Percentiles rank a stretch among this genome's conserved stretches.
phyloP scores from a whole-genome alignment of 441 rosid genomes.

The Syzygium syzygioides region DNA sequence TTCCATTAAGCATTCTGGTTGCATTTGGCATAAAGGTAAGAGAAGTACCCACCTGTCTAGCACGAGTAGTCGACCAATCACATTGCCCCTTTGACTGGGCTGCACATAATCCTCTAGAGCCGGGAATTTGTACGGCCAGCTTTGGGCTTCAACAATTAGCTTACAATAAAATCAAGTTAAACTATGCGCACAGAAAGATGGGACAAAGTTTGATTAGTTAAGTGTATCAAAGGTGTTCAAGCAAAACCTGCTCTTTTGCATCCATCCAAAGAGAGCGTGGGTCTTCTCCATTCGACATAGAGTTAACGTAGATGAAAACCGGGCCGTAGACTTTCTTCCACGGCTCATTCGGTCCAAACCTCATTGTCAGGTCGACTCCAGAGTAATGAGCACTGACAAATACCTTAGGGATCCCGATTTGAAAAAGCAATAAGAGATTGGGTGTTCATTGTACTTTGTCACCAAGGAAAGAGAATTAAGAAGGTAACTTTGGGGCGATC shows the following conservation, averaged over 20 bases:
- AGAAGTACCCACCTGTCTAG: slow-evolving; percentile 44
- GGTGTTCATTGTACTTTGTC: neutral
- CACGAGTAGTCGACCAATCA: slow-evolving; percentile 58
- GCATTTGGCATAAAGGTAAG: neutral
- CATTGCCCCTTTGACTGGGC: slow-evolving; percentile 47
- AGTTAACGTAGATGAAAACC: slow-evolving; percentile 56
- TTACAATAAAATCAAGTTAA: slow-evolving; percentile 19
- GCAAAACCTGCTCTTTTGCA: slow-evolving; percentile 59
- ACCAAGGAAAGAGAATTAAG: neutral
- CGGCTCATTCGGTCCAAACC: slow-evolving; percentile 44
- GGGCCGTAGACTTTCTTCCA: slow-evolving; percentile 97
- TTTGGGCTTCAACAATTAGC: slow-evolving; percentile 53
- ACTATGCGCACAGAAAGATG: neutral
- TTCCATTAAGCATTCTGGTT: neutral
- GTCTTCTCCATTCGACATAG: slow-evolving; percentile 29
- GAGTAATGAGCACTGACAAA: slow-evolving; percentile 77
- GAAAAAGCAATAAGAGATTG: neutral
- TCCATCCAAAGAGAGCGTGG: slow-evolving; percentile 67
- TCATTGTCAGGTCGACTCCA: slow-evolving; percentile 80
- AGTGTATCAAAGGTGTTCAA: neutral
- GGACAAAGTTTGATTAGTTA: neutral
- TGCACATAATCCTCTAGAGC: slow-evolving; percentile 57
- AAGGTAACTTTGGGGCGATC: neutral
- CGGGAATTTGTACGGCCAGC: slow-evolving; percentile 81
- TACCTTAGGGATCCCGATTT: slow-evolving; percentile 33